Evolutionary conservation across 768 basidiomycete species (phyloP).

Genomic region (Cystofilobasidium ferigula): DNA sequence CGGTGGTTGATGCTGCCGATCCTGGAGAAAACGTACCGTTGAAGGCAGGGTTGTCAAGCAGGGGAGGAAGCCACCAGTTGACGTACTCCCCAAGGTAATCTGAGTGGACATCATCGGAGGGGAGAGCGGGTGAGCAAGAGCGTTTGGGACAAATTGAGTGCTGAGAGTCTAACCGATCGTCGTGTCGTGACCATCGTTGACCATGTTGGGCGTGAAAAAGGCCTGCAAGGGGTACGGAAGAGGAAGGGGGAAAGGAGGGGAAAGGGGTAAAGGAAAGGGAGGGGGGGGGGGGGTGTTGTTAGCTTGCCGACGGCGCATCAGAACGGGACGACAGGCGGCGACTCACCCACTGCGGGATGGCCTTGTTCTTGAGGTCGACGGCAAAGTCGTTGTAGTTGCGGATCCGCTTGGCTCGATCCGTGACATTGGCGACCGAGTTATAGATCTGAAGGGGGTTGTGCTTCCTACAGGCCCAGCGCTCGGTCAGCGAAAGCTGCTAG

Average conservation of each 20-base stretch:
- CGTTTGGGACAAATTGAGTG: too few species aligned
- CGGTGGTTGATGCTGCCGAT: too few species aligned
- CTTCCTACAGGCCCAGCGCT: too few species aligned
- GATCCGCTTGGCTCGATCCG: conserved; percentile 42
- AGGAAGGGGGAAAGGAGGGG: background rate
- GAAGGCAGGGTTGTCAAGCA: conserved; percentile 47
- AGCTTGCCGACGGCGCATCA: too few species aligned
- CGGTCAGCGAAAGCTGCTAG: too few species aligned
- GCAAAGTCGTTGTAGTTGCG: conserved; percentile 58
- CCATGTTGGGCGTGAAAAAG: background rate
- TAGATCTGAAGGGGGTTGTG: conserved; percentile 47
- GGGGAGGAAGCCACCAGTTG: conserved; percentile 46
- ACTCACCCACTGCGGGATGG: conserved; percentile 52
- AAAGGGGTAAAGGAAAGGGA: conserved; percentile 41
- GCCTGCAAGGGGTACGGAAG: too few species aligned
- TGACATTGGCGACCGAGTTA: conserved; percentile 44
- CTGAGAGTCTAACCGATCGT: too few species aligned
- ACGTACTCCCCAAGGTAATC: conserved; percentile 46
- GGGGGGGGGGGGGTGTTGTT: too few species aligned
- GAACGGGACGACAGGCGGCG: too few species aligned
- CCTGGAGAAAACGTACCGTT: too few species aligned
- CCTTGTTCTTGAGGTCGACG: conserved; percentile 45
- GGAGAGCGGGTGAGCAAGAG: too few species aligned
- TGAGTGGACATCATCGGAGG: too few species aligned
- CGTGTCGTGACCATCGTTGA: conserved; percentile 44